Conservation (phyloP, 2,329 filamentous ascomycete genomes). For the Stagonosporopsis vannaccii region DNA sequence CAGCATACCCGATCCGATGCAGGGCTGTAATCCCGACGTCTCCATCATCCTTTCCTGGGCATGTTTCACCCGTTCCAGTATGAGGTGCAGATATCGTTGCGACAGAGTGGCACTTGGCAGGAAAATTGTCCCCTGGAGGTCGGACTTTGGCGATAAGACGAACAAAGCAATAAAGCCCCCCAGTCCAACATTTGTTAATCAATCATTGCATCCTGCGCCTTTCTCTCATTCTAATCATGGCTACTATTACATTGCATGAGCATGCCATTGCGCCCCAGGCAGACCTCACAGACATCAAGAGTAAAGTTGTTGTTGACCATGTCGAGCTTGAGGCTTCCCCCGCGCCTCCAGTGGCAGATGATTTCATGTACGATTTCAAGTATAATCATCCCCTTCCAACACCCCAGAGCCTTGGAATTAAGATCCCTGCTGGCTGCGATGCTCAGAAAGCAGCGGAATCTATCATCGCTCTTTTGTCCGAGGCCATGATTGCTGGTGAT, state of each 20-base stretch:
- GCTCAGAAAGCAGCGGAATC: constrained; percentile 5
- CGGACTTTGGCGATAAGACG: neutral
- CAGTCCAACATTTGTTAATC: neutral
- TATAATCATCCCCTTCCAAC: constrained; percentile 51
- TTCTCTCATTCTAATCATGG: neutral
- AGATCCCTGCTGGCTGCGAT: constrained; percentile 6
- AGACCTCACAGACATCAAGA: neutral
- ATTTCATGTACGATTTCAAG: constrained; percentile 55
- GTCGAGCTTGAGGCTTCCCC: constrained; percentile 6
- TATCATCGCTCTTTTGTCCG: constrained; percentile 3
- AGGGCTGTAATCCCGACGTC: too few relatives aligned
- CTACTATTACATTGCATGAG: neutral
- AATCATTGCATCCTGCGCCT: neutral
- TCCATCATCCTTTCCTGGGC: too few relatives aligned
- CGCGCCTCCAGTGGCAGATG: constrained; percentile 44
- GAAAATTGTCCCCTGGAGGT: neutral
- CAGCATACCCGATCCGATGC: neutral
- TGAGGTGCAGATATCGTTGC: neutral
- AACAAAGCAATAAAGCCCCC: neutral
- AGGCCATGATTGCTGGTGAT: constrained; percentile 11
- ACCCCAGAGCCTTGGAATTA: constrained; percentile 20
- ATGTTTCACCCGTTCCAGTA: neutral
- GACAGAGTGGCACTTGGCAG: neutral
- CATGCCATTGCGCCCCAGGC: neutral
- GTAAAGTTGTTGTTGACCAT: constrained; percentile 1